These are phyloP conservation scores for Dryas octopetala DNA, from an alignment of 306 rosid species.

Conservation along the genomic window DNA sequence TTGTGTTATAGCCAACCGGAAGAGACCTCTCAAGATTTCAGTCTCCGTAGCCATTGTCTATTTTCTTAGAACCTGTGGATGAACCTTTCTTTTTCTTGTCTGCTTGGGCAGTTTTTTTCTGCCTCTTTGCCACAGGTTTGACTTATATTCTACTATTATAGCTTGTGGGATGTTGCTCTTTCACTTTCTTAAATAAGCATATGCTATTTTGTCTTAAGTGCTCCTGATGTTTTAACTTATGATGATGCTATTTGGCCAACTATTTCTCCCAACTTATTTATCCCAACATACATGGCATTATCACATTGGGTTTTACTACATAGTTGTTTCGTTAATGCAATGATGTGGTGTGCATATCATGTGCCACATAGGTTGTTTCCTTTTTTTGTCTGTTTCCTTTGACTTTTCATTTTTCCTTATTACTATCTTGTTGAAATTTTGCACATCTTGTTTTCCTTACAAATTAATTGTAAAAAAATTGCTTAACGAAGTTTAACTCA, in stretches of 20 bases:
- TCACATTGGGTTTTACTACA: too few species aligned
- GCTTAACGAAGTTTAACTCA: conserved; percentile 10
- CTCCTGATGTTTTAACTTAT: neutral
- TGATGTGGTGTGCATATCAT: too few species aligned
- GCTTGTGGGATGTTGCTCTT: conserved; percentile 1
- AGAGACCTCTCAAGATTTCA: conserved; percentile 2
- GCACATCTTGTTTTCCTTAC: neutral
- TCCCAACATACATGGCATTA: too few species aligned
- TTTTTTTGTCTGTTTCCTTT: neutral
- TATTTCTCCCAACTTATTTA: too few species aligned
- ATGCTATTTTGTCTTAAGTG: neutral
- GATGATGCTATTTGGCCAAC: too few species aligned
- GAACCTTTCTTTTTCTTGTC: neutral
- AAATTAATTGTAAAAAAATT: neutral
- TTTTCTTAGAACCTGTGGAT: neutral
- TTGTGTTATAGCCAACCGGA: neutral
- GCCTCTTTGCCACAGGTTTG: neutral
- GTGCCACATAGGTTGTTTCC: too few species aligned
- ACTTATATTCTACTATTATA: neutral
- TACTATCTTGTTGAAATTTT: neutral
- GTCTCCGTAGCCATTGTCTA: neutral
- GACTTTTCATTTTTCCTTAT: conserved; percentile 13
- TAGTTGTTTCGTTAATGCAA: too few species aligned
- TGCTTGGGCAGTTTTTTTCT: neutral
- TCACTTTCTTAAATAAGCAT: neutral